These are phyloP conservation scores for Oryza rufipogon DNA, from an alignment of 176 grass and related monocot genomes.

Conservation along the genomic window DNA sequence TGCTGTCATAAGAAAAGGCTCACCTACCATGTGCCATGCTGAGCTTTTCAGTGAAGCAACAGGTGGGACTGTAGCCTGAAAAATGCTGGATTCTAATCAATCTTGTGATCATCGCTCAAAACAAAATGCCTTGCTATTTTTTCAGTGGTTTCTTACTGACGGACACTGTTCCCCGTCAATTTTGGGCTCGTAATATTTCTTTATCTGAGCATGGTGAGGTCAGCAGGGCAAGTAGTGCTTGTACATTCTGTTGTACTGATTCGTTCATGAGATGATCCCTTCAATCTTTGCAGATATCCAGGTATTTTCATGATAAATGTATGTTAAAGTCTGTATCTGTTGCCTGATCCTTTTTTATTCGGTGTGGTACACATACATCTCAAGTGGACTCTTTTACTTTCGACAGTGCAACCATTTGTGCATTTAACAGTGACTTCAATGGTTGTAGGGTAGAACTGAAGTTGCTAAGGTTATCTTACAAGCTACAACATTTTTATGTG, in stretches of 20 bases:
- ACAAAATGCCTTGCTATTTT: slow-evolving; percentile 38
- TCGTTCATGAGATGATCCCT: slow-evolving; percentile 31
- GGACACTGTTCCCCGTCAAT: slow-evolving; percentile 26
- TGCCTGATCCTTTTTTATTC: background rate
- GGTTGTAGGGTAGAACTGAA: background rate
- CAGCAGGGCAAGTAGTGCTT: slow-evolving; percentile 1
- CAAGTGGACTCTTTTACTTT: too few species aligned
- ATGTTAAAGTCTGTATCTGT: background rate
- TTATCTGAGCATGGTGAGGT: background rate
- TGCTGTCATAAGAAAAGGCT: slow-evolving; percentile 44
- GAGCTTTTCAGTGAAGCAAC: slow-evolving; percentile 56
- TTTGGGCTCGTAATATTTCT: background rate
- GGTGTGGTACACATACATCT: too few species aligned
- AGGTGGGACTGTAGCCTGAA: slow-evolving; percentile 38
- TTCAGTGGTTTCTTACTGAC: background rate
- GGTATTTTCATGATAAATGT: slow-evolving; percentile 10
- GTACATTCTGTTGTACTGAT: slow-evolving; percentile 4
- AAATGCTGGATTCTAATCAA: slow-evolving; percentile 41
- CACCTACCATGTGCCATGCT: slow-evolving; percentile 62
- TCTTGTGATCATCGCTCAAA: slow-evolving; percentile 45
- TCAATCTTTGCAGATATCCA: slow-evolving; percentile 24
- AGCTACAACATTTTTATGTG: background rate
- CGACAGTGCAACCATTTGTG: too few species aligned
- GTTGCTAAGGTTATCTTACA: background rate
- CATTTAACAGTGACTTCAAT: too few species aligned